Base-by-base conservation (phyloP, 768 basidiomycete genomes). In the Ramaria sp. region DNA sequence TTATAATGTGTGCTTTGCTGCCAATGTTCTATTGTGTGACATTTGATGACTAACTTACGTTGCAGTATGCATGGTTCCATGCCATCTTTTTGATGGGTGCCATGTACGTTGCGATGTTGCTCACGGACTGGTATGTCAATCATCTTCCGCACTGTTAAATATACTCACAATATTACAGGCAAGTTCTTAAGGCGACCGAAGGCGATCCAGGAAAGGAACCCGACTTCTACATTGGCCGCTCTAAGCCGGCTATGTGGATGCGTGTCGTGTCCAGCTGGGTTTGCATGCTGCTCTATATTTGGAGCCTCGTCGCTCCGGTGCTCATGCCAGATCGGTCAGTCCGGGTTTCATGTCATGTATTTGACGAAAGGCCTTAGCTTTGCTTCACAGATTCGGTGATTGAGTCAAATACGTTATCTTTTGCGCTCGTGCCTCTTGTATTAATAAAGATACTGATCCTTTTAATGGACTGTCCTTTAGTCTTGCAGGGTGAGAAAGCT, bases 161-260 rank as follows among this genome's bases (percentile, higher is more conserved):
- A 27, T 27, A 54, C 7, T 54, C 46, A 24, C 57, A 11, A 59
- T 13, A n/a, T n/a, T 31, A 1, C 57, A 89, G 88, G 86, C 90
- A 91, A 62, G 75, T 89, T 45, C 22, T 82, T 80, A 57, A 81
- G 79, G 62, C 69, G 72, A 47, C 79, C 73, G 30, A 69, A 76
- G 13, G 69, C 59, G 74, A 74, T 7, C 69, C 75, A 45, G 67
- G 66, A 0, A 76, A 82, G n/a, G 76, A 81, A 54, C 73, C 79
- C 43, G 82, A 87, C 60, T 85, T 97, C 39, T 90, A 91, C 69
- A 98, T 98, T 49, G 96, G 96, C 17, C 83, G 93, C 38, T 94
- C 91, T 4, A 90, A 93, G 67, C 86, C 88, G 9, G 93, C 96
- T 3, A 98, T 99, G 95, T 99, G 96, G 96, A 97, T 97, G 91